These are phyloP conservation scores for Annulohypoxylon truncatum DNA, from an alignment of 2,329 filamentous ascomycete genomes.

Conservation along the genomic window DNA sequence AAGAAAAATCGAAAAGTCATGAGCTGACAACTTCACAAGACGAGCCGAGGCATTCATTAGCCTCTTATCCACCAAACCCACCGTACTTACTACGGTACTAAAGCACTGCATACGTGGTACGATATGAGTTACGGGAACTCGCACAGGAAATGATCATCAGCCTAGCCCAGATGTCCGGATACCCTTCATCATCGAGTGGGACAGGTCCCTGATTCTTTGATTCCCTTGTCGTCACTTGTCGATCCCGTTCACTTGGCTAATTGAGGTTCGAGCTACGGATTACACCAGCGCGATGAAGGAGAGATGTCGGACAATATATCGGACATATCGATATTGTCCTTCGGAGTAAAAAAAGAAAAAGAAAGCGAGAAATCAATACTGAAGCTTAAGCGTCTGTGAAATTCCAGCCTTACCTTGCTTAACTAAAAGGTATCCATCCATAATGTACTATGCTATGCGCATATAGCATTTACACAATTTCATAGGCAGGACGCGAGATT, in stretches of 20 bases:
- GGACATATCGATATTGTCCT: constrained; percentile 31
- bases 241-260: constrained; percentile 30
- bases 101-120: constrained; percentile 36
- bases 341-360: constrained; percentile 21
- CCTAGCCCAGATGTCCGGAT: constrained; percentile 44
- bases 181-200: constrained; percentile 41
- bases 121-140: constrained; percentile 31
- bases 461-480: constrained; percentile 4
- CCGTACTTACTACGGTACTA: constrained; percentile 6
- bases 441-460: neutral
- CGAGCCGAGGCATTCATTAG: constrained; percentile 24
- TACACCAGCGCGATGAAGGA: constrained; percentile 22
- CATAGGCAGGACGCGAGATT: constrained; percentile 30
- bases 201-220: constrained; percentile 36
- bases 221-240: constrained; percentile 36
- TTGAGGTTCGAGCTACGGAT: constrained; percentile 16
- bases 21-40: constrained; percentile 2
- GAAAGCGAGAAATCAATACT: neutral
- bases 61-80: constrained; percentile 13
- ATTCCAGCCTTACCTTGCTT: constrained; percentile 36
- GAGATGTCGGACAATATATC: constrained; percentile 35
- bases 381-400: constrained; percentile 1
- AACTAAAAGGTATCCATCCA: neutral
- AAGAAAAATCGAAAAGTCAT: constrained; percentile 1
- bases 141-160: constrained; percentile 37